Conservation (phyloP, 805 yeast genomes). For the Yamadazyma takamatsuzukensis region DNA sequence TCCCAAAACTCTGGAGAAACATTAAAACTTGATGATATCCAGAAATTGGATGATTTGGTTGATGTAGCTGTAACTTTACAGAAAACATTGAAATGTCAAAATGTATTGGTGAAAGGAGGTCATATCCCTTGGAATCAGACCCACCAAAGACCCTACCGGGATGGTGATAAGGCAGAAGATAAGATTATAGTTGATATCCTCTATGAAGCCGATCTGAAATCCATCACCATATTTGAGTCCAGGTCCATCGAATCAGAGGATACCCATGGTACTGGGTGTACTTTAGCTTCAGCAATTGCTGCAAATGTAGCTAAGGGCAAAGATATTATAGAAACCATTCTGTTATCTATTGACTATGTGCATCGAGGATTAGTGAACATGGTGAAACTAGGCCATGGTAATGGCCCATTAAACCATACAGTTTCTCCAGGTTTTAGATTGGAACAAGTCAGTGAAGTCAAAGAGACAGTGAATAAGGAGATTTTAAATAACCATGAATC, state of each 20-base stretch:
- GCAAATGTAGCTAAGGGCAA: conserved; percentile 63
- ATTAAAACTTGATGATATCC: conserved; percentile 1
- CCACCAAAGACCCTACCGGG: conserved; percentile 11
- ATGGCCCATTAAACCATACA: conserved; percentile 77
- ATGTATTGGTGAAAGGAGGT: conserved; percentile 77
- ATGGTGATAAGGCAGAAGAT: conserved; percentile 11
- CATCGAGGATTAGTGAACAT: conserved; percentile 54
- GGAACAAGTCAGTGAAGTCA: conserved; percentile 8
- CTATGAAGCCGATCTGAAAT: conserved; percentile 37
- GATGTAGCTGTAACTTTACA: conserved; percentile 18
- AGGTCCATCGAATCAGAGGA: conserved; percentile 43
- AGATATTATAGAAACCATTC: conserved; percentile 46
- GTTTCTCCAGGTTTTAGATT: conserved; percentile 24
- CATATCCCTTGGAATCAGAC: conserved; percentile 49
- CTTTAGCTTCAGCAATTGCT: conserved; percentile 76
- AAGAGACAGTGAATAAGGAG: not conserved
- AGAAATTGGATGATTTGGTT: conserved; percentile 31
- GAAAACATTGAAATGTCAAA: conserved; percentile 35
- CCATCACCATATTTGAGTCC: conserved; percentile 45
- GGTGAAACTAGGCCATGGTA: conserved; percentile 48
- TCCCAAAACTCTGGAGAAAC: conserved; percentile 19
- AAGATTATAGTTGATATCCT: conserved; percentile 50
- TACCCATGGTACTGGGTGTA: conserved; percentile 91
- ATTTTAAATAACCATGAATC: conserved; percentile 6
- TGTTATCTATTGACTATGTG: conserved; percentile 58